These are phyloP conservation scores for Vanrija sp. DNA, from an alignment of 1,284 basidiomycete genomes.

Conservation along the genomic window DNA sequence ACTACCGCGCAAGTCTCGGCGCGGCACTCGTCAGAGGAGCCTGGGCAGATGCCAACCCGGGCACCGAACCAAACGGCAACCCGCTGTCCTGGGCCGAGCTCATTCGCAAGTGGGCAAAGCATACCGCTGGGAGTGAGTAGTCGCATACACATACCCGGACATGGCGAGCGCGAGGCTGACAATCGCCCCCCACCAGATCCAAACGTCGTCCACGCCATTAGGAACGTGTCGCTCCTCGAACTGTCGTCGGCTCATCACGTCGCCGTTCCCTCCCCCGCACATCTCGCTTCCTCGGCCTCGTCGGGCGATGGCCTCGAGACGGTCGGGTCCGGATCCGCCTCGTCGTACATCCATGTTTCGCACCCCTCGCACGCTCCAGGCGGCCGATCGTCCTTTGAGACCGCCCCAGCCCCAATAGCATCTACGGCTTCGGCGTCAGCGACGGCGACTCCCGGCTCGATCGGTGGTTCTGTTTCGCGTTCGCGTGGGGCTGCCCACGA, in stretches of 20 bases:
- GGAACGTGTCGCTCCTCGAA: constrained; percentile 43
- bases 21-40: constrained; percentile 41
- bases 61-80: constrained; percentile 59
- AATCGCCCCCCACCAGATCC: constrained; percentile 22
- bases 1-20: constrained; percentile 40
- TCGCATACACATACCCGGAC: background rate
- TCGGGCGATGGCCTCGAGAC: constrained; percentile 23
- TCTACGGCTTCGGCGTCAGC: background rate
- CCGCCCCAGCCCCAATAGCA: background rate
- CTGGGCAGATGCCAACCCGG: constrained; percentile 54
- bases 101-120: constrained; percentile 82
- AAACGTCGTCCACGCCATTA: constrained; percentile 33
- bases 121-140: constrained; percentile 56
- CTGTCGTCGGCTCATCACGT: constrained; percentile 30
- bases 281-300: constrained; percentile 20
- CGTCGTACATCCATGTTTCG: constrained; percentile 40
- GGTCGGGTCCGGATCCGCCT: constrained; percentile 18
- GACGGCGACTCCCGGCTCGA: background rate
- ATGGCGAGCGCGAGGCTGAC: background rate
- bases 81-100: constrained; percentile 71
- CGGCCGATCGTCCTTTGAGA: background rate
- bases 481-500: background rate
- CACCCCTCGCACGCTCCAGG: constrained; percentile 20
- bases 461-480: background rate
- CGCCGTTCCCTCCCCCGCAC: constrained; percentile 4